Base-by-base conservation (phyloP, 2,329 filamentous ascomycete genomes). In the Verticillium nonalfalfae region DNA sequence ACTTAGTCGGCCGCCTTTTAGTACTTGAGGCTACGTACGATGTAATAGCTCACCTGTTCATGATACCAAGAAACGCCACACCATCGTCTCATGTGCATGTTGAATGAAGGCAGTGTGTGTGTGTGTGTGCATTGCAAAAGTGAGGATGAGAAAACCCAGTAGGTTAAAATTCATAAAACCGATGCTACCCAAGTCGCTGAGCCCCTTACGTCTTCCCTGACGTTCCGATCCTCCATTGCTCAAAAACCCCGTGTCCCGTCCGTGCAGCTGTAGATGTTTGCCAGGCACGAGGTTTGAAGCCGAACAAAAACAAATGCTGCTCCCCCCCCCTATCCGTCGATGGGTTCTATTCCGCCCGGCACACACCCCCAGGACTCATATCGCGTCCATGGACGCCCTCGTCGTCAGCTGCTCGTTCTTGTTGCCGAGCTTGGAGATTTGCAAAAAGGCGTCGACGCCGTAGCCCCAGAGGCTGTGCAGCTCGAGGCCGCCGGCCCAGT, bases 391-490 rank as follows among this genome's bases (percentile, higher is more conserved):
- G 66, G 83, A 86, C 33, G 90, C 90, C 69, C 90, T 80, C 34
- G 86, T 92, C 2, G 84, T 92, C 64, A 99, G 81, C 74, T 96
- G 92, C 79, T 99, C 95, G 71, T 98, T 97, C 81, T 97, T 97
- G 74, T 99, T 99, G 21, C 95, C 95, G 61, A 99, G 81, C 73
- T 96, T 96, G 5, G 92, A 96, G 63, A 99, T 97, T 72, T 98
- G 93, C 65, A 99, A 77, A 71, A 99, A 99, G 0, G 91, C 93
- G 77, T 99, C 95, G 7, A 96, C 92, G 14, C 95, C 95, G 72
- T 97, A 98, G 0, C 95, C 96, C 72, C 97, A 94, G 7, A 99
- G 78, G 70, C 90, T 97, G 73, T 98, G 94, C 62, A 98, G 75
- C 69, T 97, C 90, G 9, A 99, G 78, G 68, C 86, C 95, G 31